These are phyloP conservation scores for Trichoderma sp. DNA, from an alignment of 2,329 filamentous ascomycete species.

Conservation along the genomic window DNA sequence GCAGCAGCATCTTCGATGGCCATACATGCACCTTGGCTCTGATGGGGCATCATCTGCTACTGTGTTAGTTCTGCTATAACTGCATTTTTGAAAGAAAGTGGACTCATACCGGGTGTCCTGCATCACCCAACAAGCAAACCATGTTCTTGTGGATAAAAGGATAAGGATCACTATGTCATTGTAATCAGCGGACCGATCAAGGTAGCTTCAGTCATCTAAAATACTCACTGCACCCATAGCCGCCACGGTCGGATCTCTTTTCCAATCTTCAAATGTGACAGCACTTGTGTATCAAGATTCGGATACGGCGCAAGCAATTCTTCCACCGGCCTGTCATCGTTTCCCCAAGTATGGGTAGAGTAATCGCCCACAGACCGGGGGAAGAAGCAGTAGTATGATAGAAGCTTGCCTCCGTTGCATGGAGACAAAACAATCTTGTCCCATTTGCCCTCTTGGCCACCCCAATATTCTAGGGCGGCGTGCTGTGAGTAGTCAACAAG, in stretches of 20 bases:
- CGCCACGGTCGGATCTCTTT: constrained; percentile 65
- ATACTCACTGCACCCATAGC: constrained; percentile 54
- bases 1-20: constrained; percentile 66
- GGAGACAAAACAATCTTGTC: constrained; percentile 71
- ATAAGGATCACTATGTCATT: constrained; percentile 47
- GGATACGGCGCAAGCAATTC: constrained; percentile 62
- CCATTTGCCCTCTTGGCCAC: constrained; percentile 60
- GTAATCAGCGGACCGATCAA: not conserved
- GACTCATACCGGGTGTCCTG: constrained; percentile 57
- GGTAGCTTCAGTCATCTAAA: not conserved
- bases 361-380: constrained; percentile 56
- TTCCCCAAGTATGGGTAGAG: constrained; percentile 58
- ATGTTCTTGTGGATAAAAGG: constrained; percentile 51
- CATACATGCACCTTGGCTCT: constrained; percentile 68
- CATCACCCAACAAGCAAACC: constrained; percentile 63
- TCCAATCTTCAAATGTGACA: constrained; percentile 56
- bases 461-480: constrained; percentile 67
- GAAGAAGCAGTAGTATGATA: constrained; percentile 72
- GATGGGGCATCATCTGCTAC: constrained; percentile 65
- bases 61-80: not conserved
- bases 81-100: not conserved
- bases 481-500: constrained; percentile 62
- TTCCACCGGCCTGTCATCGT: constrained; percentile 50
- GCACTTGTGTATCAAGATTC: constrained; percentile 57
- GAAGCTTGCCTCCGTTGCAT: constrained; percentile 62